Evolutionary conservation across 2,329 filamentous ascomycete genomes (phyloP).

Genomic region (Colletotrichum falcatum): DNA sequence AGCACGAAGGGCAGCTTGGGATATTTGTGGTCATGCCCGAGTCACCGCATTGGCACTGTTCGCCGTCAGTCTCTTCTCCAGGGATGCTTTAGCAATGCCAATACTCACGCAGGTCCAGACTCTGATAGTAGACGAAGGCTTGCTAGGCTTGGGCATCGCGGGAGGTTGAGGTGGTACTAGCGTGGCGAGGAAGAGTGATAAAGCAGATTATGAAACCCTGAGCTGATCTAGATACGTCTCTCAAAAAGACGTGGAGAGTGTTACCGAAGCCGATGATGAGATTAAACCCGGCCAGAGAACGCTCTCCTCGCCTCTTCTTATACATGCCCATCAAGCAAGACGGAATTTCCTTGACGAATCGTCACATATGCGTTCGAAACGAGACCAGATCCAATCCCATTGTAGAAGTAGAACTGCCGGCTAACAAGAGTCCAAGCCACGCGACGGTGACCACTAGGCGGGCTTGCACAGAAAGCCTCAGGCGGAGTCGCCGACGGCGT

Average conservation of each 20-base stretch:
- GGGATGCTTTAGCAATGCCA: too few relatives aligned
- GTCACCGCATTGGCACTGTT: conserved; percentile 33
- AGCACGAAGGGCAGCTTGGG: conserved; percentile 8
- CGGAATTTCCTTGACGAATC: neutral
- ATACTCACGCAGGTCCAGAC: conserved; percentile 35
- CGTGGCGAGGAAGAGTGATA: neutral
- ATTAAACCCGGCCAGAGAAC: neutral
- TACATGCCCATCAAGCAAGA: neutral
- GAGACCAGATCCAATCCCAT: conserved; percentile 2
- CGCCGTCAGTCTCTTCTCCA: neutral
- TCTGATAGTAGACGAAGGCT: neutral
- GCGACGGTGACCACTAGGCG: conserved; percentile 1
- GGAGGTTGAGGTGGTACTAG: neutral
- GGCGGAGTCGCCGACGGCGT: conserved; percentile 10
- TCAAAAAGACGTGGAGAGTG: neutral
- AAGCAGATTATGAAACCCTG: neutral
- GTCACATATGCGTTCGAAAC: neutral
- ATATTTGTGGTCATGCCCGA: conserved; percentile 28
- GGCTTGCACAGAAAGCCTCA: conserved; percentile 19
- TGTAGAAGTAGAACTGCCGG: neutral
- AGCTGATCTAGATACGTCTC: neutral
- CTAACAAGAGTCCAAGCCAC: conserved; percentile 13
- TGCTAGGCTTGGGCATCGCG: neutral
- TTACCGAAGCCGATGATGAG: neutral
- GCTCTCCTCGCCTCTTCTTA: neutral